phyloP scores from a whole-genome alignment of 306 rosid species.

The Corylus avellana region DNA sequence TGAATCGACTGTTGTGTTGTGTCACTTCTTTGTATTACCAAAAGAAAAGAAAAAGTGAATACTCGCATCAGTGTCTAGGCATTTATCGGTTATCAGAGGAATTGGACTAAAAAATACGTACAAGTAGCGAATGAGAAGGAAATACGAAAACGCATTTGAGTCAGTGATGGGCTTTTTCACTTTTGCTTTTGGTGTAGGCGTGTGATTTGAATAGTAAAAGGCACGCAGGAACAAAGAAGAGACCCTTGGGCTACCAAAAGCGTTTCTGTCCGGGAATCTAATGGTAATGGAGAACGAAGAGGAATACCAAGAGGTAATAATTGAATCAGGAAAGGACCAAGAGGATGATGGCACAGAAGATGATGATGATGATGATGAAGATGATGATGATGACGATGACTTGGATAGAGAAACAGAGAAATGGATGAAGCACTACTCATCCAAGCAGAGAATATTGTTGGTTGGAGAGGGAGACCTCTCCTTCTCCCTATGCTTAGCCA shows the following conservation, averaged over 20 bases:
- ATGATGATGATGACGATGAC: slow-evolving; percentile 28
- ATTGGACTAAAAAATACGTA: no score
- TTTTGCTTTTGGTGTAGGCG: neutral
- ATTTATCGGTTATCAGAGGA: no score
- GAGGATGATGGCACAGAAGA: slow-evolving; percentile 18
- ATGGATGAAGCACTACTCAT: slow-evolving; percentile 77
- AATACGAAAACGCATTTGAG: no score
- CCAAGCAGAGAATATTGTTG: slow-evolving; percentile 58
- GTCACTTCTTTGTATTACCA: no score
- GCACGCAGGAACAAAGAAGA: neutral
- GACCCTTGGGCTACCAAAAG: neutral
- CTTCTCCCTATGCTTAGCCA: slow-evolving; percentile 42
- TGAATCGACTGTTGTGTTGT: no score
- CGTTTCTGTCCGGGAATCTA: neutral
- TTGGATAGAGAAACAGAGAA: slow-evolving; percentile 31
- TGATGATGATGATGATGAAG: slow-evolving; percentile 28
- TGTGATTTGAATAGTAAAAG: neutral
- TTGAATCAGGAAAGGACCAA: neutral
- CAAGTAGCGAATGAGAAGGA: neutral
- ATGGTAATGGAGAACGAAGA: neutral
- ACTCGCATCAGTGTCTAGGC: no score
- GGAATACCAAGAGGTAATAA: neutral
- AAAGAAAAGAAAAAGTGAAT: no score
- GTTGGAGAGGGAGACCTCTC: no score
- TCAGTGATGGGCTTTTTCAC: no score